Conservation (phyloP, 2,329 filamentous ascomycete genomes). For the Sporothrix inflata region DNA sequence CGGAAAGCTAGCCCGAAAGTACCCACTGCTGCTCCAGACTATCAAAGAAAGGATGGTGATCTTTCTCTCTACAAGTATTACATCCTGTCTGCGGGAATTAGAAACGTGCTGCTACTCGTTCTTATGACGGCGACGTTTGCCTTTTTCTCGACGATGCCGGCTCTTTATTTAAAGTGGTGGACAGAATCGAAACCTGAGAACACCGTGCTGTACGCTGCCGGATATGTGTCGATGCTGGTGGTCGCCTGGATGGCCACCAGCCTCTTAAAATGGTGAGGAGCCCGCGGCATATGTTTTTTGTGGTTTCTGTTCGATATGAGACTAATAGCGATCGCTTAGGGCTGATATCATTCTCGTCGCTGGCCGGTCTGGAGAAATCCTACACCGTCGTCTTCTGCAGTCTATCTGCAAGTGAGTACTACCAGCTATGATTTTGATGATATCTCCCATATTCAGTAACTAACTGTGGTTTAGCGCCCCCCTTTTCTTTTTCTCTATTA, state of each 20-base stretch:
- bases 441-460: not conserved
- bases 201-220: slow-evolving; percentile 42
- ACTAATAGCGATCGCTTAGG: slow-evolving; percentile 35
- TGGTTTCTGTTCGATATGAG: not conserved
- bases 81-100: slow-evolving; percentile 37
- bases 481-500: slow-evolving; percentile 46
- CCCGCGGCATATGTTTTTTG: not conserved
- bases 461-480: slow-evolving; percentile 41
- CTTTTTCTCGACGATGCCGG: slow-evolving; percentile 44
- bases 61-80: slow-evolving; percentile 46
- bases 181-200: slow-evolving; percentile 38
- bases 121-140: slow-evolving; percentile 37
- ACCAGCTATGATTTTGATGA: not conserved
- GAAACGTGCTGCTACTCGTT: slow-evolving; percentile 39
- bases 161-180: slow-evolving; percentile 48
- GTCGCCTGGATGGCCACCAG: slow-evolving; percentile 46
- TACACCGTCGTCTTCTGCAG: slow-evolving; percentile 41
- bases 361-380: slow-evolving; percentile 42
- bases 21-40: slow-evolving; percentile 28
- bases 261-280: slow-evolving; percentile 42
- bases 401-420: slow-evolving; percentile 38
- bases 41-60: slow-evolving; percentile 41
- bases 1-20: not conserved
- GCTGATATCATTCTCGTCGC: slow-evolving; percentile 42
- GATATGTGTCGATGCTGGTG: slow-evolving; percentile 43